These are phyloP conservation scores for Bipolaris bicolor DNA, from an alignment of 2,329 filamentous ascomycete genomes.

Conservation along the genomic window DNA sequence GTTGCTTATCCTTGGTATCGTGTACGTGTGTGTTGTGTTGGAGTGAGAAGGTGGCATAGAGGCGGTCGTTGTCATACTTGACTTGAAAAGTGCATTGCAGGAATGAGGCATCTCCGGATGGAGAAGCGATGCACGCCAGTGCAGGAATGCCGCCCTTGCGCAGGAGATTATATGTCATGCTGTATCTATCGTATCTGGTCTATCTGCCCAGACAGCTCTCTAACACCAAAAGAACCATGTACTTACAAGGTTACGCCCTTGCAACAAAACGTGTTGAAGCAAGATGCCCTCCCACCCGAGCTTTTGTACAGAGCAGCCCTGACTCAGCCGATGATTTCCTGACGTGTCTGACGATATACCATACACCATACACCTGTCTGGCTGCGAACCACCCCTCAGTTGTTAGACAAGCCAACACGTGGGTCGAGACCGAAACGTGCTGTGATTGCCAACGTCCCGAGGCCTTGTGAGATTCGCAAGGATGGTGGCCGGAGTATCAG, in stretches of 20 bases:
- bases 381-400: not conserved
- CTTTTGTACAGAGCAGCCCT: not conserved
- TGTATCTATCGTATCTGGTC: not conserved
- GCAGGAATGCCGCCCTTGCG: not conserved
- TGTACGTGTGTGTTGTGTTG: not conserved
- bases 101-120: not conserved
- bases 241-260: not conserved
- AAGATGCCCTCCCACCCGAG: not conserved
- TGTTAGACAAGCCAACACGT: not conserved
- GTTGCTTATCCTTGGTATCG: not conserved
- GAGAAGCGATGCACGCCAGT: not conserved
- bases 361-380: not conserved
- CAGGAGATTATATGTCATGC: not conserved
- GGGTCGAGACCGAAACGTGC: not conserved
- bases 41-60: not conserved
- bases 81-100: not conserved
- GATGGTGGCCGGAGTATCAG: not conserved
- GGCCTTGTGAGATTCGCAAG: slow-evolving; percentile 1
- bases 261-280: not conserved
- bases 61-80: not conserved
- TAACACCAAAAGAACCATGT: not conserved
- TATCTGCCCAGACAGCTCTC: not conserved
- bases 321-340: not conserved
- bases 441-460: not conserved
- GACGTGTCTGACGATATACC: not conserved